These are phyloP conservation scores for Pelagomonas calceolata DNA, from an alignment of 108 stramenopile genomes.

Conservation along the genomic window DNA sequence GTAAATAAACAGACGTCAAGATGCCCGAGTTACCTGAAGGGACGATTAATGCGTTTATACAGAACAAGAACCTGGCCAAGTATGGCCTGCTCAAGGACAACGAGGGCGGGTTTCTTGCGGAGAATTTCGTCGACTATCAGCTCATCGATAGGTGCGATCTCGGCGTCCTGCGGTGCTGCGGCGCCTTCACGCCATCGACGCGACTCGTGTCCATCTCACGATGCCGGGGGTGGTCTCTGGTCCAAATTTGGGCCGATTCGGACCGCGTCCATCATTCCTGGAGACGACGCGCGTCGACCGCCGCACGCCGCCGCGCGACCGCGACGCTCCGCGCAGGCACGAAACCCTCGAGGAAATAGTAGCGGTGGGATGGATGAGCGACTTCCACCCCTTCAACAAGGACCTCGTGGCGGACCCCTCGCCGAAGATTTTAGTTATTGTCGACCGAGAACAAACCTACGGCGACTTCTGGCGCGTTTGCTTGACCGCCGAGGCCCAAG, in stretches of 20 bases:
- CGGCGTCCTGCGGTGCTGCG: no score
- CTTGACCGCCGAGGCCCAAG: slow-evolving; percentile 29
- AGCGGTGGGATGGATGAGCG: slow-evolving; percentile 33
- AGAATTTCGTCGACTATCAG: neutral
- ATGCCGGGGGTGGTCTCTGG: no score
- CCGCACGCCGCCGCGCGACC: no score
- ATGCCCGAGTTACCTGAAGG: no score
- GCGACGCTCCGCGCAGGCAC: slow-evolving; percentile 8
- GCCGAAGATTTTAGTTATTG: slow-evolving; percentile 29
- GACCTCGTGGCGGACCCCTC: slow-evolving; percentile 16
- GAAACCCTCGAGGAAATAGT: slow-evolving; percentile 31
- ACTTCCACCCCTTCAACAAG: slow-evolving; percentile 39
- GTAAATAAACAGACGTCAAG: no score
- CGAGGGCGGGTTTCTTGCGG: neutral
- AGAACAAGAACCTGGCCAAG: neutral
- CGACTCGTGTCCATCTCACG: no score
- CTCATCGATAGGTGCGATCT: no score
- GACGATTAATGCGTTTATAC: neutral
- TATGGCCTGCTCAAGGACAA: neutral
- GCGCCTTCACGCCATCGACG: no score
- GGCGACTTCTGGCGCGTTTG: slow-evolving; percentile 38
- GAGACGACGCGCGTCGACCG: no score
- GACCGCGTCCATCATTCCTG: no score
- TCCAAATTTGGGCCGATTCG: no score
- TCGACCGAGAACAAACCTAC: slow-evolving; percentile 27